Evolutionary conservation across 2,329 filamentous ascomycete genomes (phyloP).

Genomic region (Clonostachys sp.): DNA sequence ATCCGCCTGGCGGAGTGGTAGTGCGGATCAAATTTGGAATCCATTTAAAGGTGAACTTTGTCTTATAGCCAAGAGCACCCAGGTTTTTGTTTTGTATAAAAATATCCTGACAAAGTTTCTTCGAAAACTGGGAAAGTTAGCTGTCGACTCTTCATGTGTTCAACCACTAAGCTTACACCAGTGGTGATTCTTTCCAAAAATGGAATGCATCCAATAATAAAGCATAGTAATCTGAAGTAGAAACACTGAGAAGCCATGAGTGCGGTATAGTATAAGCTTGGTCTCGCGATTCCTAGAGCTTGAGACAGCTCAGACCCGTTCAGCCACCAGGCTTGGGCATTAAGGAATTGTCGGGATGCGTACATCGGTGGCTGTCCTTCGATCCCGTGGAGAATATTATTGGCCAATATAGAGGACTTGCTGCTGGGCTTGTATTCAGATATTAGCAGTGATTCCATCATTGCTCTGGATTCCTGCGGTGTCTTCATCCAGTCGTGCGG

Average conservation of each 20-base stretch:
- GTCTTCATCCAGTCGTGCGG: constrained; percentile 58
- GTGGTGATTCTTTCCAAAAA: no score
- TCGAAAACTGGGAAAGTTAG: no score
- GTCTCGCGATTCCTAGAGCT: constrained; percentile 51
- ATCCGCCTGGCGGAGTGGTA: no score
- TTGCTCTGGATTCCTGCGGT: constrained; percentile 47
- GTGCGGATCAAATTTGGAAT: no score
- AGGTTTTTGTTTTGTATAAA: no score
- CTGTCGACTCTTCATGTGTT: no score
- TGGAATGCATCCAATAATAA: no score
- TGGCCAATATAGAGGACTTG: constrained; percentile 60
- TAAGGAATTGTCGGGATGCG: constrained; percentile 61
- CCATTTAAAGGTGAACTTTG: no score
- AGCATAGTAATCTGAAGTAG: no score
- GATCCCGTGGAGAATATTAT: constrained; percentile 71
- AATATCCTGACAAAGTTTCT: no score
- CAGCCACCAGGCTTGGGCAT: constrained; percentile 64
- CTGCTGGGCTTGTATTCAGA: constrained; percentile 63
- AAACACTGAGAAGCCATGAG: neutral
- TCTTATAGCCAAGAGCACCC: no score
- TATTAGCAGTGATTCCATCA: constrained; percentile 64
- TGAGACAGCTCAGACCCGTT: constrained; percentile 62
- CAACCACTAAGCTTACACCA: no score
- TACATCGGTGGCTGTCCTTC: constrained; percentile 61
- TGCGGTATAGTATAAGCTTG: constrained; percentile 45